phyloP scores from a whole-genome alignment of 257 asterid genomes.

The Linaria vulgaris region DNA sequence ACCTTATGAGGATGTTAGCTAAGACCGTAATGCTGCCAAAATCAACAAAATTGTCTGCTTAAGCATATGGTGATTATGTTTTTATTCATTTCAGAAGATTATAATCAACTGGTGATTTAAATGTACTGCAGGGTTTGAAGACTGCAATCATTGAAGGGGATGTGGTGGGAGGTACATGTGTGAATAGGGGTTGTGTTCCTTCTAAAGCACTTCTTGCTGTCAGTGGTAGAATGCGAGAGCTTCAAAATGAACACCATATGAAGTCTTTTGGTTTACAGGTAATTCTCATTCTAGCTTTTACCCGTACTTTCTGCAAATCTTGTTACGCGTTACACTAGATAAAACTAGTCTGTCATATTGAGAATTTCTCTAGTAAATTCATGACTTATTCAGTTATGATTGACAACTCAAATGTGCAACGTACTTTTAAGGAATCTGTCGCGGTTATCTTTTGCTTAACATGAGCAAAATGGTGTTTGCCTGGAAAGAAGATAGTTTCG shows the following conservation, averaged over 20 bases:
- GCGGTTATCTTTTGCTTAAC: no score
- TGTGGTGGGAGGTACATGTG: slow-evolving; percentile 88
- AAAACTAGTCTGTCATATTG: neutral
- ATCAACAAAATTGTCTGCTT: no score
- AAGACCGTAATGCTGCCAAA: no score
- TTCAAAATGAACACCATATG: slow-evolving; percentile 82
- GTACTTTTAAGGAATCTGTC: no score
- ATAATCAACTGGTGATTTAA: neutral
- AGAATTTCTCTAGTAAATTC: no score
- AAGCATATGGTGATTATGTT: no score
- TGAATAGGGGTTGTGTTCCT: slow-evolving; percentile 89
- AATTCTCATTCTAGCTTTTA: slow-evolving; percentile 25
- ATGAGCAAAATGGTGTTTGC: no score
- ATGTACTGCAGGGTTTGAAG: slow-evolving; percentile 77
- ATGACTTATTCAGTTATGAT: neutral
- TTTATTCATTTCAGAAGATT: no score
- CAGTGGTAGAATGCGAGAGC: slow-evolving; percentile 64
- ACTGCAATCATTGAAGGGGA: slow-evolving; percentile 91
- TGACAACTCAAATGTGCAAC: neutral
- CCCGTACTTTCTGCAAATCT: neutral
- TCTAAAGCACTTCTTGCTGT: slow-evolving; percentile 45
- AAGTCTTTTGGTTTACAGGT: slow-evolving; percentile 91
- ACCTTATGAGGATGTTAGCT: no score
- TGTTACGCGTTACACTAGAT: slow-evolving; percentile 4
- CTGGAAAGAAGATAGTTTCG: no score